Conservation (phyloP, 2,329 filamentous ascomycete species). For the Epichloe sibirici region DNA sequence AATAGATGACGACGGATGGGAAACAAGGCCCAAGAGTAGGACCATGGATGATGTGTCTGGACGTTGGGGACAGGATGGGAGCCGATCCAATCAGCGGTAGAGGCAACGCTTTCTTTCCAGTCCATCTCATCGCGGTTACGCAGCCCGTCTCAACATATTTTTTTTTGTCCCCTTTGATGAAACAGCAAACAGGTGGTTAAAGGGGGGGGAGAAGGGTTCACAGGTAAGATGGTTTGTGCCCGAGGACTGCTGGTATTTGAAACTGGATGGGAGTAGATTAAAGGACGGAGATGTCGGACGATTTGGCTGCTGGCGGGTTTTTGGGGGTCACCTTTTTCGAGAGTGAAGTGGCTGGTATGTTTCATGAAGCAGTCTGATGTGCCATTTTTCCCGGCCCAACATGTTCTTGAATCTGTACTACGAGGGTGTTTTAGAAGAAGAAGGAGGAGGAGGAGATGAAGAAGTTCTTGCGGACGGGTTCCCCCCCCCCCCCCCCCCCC, state of each 20-base stretch:
- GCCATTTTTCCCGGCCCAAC: not conserved
- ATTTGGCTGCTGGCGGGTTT: not conserved
- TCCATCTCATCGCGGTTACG: not conserved
- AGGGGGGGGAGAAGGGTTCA: not conserved
- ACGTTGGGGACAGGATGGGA: not conserved
- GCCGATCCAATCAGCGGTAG: not conserved
- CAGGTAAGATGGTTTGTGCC: not conserved
- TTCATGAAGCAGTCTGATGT: not conserved
- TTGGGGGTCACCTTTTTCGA: too few relatives aligned
- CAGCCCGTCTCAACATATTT: not conserved
- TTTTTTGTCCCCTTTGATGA: not conserved
- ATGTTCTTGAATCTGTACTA: not conserved
- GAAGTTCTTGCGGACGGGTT: not conserved
- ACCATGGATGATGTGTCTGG: not conserved
- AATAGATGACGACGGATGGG: not conserved
- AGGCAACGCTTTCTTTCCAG: too few relatives aligned
- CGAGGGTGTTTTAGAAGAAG: not conserved
- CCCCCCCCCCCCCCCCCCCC: too few relatives aligned
- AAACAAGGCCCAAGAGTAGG: not conserved
- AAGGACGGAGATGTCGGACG: not conserved
- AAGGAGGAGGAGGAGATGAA: too few relatives aligned
- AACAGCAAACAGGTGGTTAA: constrained; percentile 1
- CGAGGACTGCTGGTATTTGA: not conserved
- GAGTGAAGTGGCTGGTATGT: not conserved
- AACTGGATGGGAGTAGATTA: not conserved